Base-by-base conservation (phyloP, 1,139 yeast genomes). In the Taphrina flavorubra region DNA sequence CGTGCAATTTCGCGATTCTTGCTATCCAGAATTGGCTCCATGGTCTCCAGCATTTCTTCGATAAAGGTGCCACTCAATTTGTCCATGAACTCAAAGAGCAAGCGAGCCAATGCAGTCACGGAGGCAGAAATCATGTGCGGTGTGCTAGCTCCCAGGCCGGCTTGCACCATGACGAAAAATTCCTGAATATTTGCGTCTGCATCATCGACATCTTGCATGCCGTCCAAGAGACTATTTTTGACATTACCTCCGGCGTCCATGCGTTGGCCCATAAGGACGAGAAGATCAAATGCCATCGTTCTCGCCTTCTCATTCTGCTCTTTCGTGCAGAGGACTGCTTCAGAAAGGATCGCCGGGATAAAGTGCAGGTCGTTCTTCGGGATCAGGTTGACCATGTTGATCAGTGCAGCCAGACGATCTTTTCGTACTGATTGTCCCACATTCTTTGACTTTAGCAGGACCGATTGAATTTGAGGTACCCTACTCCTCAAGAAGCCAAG, bases 51-150 rank as follows among this genome's bases (percentile, higher is more conserved):
- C 67, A 94, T 83, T 76, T 92, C 97, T 31, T 85, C 81, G 64
- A 85, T 85, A 69, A 83, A 74, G 20, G 86, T 83, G 73, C 89
- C 79, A 76, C 59, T 51, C 20, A 53, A 18, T 18, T 37, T 31
- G 40, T 60, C 68, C 20, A 81, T 80, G 81, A 91, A 95, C 78
- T 94, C 98, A 78, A 87, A 94, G 57, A 94, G 84, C 67, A 92
- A 81, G 76, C 97, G 87, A 55, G 97, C 87, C 69, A 94, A 82
- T 0, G 97, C 96, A 8, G 97, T 91, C 73, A 95, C 87, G 16
- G 98, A 88, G 18, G 98, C 97, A 75, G 97, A 90, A 61, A 94
- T 89, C 97, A 92, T 92, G 78, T 92, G 97, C 42, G 96, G 94
- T 53, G 95, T 85, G 74, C 89, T 88, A 68, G 97, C 97, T 47